These are phyloP conservation scores for Neurospora terricola DNA, from an alignment of 495 filamentous ascomycete species.

Conservation along the genomic window DNA sequence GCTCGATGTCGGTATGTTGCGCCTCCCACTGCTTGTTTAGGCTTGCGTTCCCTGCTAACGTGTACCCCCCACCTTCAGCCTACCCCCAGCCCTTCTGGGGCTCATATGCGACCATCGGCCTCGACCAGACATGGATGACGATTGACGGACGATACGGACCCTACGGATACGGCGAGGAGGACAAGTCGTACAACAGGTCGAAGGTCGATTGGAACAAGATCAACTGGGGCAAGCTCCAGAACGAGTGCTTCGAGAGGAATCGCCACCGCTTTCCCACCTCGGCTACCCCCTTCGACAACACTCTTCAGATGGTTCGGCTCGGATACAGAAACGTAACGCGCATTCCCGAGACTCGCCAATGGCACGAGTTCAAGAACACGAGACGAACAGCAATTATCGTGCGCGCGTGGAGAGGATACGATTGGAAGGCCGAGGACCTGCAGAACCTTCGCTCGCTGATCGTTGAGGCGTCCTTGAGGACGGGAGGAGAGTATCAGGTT, in stretches of 20 bases:
- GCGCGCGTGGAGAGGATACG: conserved; percentile 33
- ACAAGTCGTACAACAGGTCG: conserved; percentile 12
- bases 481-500: conserved; percentile 49
- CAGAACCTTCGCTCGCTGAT: conserved; percentile 45
- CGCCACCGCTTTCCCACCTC: conserved; percentile 43
- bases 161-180: conserved; percentile 22
- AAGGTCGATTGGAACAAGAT: conserved; percentile 67
- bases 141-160: conserved; percentile 20
- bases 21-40: neutral
- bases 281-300: conserved; percentile 11
- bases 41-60: conserved; percentile 7
- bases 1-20: conserved; percentile 15
- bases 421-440: conserved; percentile 32
- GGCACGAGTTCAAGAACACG: conserved; percentile 21
- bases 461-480: conserved; percentile 42
- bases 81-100: conserved; percentile 21
- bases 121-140: conserved; percentile 20
- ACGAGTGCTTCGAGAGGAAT: conserved; percentile 59
- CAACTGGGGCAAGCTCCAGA: conserved; percentile 67
- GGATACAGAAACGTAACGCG: conserved; percentile 10
- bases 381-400: conserved; percentile 30
- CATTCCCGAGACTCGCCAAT: conserved; percentile 18
- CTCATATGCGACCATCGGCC: conserved; percentile 20
- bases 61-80: conserved; percentile 1
- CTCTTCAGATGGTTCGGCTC: conserved; percentile 17